A percentile compares a stretch with the other conserved stretches of the same genome.
phyloP scores from a whole-genome alignment of 352 stramenopile species.

The Phytophthora niederhauseri region DNA sequence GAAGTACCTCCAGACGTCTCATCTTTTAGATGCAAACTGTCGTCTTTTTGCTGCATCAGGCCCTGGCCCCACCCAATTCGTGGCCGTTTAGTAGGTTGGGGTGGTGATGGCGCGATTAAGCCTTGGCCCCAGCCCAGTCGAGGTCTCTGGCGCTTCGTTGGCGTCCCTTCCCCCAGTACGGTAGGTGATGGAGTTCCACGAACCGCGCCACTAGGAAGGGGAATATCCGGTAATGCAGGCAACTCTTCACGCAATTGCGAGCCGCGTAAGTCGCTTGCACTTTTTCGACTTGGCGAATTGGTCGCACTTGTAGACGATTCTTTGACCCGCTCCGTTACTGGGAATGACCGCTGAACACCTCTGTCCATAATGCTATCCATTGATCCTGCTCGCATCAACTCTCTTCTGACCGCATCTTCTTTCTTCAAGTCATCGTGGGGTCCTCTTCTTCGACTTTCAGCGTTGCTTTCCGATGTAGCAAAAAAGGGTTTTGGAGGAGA shows the following conservation, averaged over 20 bases:
- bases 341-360: conserved; percentile 15
- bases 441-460: conserved; percentile 23
- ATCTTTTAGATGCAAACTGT: conserved; percentile 16
- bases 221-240: conserved; percentile 70
- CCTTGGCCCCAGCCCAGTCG: conserved; percentile 86
- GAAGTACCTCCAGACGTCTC: conserved; percentile 1
- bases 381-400: conserved; percentile 31
- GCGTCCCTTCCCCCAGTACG: conserved; percentile 31
- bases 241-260: conserved; percentile 50
- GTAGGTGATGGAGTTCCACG: conserved; percentile 20
- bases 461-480: conserved; percentile 7
- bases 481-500: conserved; percentile 18
- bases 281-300: conserved; percentile 24
- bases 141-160: conserved; percentile 67
- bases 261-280: conserved; percentile 2
- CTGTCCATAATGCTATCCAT: conserved; percentile 31
- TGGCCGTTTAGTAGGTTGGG: conserved; percentile 70
- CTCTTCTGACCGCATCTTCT: conserved; percentile 29
- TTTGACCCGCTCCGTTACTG: conserved; percentile 25
- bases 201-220: conserved; percentile 38
- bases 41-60: conserved; percentile 55
- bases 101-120: conserved; percentile 67
- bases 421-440: conserved; percentile 30
- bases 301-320: conserved; percentile 22
- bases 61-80: conserved; percentile 86